A percentile compares a stretch with the other conserved stretches of the same genome.
phyloP scores from a whole-genome alignment of 2,329 filamentous ascomycete species.

The Paecilomyces niveus region DNA sequence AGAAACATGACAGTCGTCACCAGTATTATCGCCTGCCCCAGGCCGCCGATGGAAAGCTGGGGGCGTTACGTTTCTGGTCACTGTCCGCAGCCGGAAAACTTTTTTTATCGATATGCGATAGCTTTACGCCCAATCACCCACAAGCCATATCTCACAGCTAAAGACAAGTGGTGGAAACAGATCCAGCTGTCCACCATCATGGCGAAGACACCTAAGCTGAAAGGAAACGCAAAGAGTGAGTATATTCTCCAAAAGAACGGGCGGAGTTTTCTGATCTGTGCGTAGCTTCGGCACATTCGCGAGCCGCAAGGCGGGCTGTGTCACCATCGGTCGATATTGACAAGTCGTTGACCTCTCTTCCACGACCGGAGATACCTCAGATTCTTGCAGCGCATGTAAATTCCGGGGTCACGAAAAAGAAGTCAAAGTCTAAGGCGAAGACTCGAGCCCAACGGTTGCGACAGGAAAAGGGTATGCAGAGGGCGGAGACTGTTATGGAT shows the following conservation, averaged over 20 bases:
- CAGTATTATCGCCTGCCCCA: conserved; percentile 1
- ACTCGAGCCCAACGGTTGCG: conserved; percentile 48
- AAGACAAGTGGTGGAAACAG: neutral
- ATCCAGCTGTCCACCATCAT: conserved; percentile 15
- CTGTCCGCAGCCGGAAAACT: conserved; percentile 19
- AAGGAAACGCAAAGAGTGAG: conserved; percentile 22
- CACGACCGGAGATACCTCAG: conserved; percentile 32
- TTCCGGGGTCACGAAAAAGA: conserved; percentile 49
- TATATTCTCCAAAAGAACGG: neutral
- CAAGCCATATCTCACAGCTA: neutral
- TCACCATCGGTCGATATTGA: conserved; percentile 49
- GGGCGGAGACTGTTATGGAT: conserved; percentile 48
- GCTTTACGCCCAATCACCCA: conserved; percentile 14
- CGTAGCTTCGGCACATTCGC: conserved; percentile 49
- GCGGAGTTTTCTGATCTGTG: conserved; percentile 5
- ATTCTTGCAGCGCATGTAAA: conserved; percentile 43
- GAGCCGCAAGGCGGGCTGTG: conserved; percentile 51
- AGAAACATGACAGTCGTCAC: neutral
- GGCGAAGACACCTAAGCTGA: conserved; percentile 29
- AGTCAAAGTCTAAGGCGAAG: conserved; percentile 39
- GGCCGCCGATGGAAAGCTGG: conserved; percentile 6
- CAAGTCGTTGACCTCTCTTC: conserved; percentile 40
- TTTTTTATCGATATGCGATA: conserved; percentile 29
- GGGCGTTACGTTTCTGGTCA: conserved; percentile 19
- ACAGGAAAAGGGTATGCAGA: conserved; percentile 49